Evolutionary conservation across 768 basidiomycete species (phyloP), one percentile per base, ranked within the genome.

Genomic region (Galerina sulciceps): DNA sequence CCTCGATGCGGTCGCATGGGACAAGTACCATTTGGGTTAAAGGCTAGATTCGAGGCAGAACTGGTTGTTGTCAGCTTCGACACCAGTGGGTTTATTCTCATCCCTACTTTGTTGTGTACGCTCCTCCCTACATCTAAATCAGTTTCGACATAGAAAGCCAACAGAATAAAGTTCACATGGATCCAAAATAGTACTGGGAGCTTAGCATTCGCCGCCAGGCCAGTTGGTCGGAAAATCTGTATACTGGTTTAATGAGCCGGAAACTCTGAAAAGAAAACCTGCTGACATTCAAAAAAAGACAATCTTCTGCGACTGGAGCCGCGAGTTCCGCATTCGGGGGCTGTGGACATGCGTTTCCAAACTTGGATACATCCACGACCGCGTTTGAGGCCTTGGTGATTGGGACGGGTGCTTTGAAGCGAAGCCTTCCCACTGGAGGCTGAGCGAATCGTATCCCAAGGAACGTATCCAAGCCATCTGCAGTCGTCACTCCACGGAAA

Each of bases 401-500:
- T 2, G 79, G 67, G 0, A 80, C 73, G 2, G 88, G 85, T 0
- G 81, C 79, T 59, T 81, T 82, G 71, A 89, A 87, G 2, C 87
- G 79, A 43, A 88, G 75, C 6, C 65, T 40, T 1, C 85, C 86
- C 0, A 84, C 62, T 0, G 88, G 88, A 1, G 86, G 76, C 58
- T 80, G 71, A 4, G 85, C 87, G 56, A 76, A 90, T 0, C 82
- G 87, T 35, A 90, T 79, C 2, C 86, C 87, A 11, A 87, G 75
- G 80, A 85, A 89, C 65, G 76, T 75, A 49, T 87, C 82, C 10
- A 79, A 79, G 9, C 78, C 79, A 46, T 80, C 79, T 0, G 71
- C 46, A 11, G 75, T 76, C 8, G 72, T 57, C 4, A 80, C 60
- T 9, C 85, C 85, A 2, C 76, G 78, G 59, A 85, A 85, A 0